phyloP scores from a whole-genome alignment of 2,329 filamentous ascomycete genomes.

The Paraconiothyrium brasiliense region DNA sequence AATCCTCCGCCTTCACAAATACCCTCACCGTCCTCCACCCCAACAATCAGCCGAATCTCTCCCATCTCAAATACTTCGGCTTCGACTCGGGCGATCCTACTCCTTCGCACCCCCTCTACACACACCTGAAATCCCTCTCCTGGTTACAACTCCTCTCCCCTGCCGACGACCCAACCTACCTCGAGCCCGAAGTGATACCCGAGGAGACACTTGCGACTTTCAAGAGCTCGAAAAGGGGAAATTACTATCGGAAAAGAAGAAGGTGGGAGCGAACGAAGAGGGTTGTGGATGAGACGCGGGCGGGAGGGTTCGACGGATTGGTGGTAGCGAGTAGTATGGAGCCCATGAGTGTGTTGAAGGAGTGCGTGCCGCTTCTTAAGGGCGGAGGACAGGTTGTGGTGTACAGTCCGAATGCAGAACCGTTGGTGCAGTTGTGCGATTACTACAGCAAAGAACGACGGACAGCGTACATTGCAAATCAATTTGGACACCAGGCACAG shows the following conservation, averaged over 20 bases:
- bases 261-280: constrained; percentile 78
- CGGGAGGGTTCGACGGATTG: constrained; percentile 83
- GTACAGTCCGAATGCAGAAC: constrained; percentile 83
- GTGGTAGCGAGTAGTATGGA: constrained; percentile 86
- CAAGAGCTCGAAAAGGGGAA: constrained; percentile 84
- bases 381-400: constrained; percentile 87
- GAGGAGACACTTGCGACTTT: constrained; percentile 71
- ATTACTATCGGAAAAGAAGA: constrained; percentile 88
- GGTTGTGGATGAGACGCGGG: constrained; percentile 77
- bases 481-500: constrained; percentile 36
- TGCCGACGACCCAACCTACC: constrained; percentile 76
- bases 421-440: constrained; percentile 79
- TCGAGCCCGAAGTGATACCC: constrained; percentile 68
- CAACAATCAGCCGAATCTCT: constrained; percentile 87
- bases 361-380: constrained; percentile 79
- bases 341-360: constrained; percentile 75
- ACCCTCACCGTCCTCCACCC: constrained; percentile 83
- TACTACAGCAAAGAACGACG: constrained; percentile 83
- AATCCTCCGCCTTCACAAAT: constrained; percentile 74
- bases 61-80: constrained; percentile 86
- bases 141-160: constrained; percentile 93
- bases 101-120: constrained; percentile 78
- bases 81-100: constrained; percentile 75
- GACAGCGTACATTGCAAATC: constrained; percentile 66
- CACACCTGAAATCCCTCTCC: constrained; percentile 82